A percentile compares a stretch with the other conserved stretches of the same genome.
phyloP scores from a whole-genome alignment of 2,329 filamentous ascomycete genomes.

The Calonectria pteridis region DNA sequence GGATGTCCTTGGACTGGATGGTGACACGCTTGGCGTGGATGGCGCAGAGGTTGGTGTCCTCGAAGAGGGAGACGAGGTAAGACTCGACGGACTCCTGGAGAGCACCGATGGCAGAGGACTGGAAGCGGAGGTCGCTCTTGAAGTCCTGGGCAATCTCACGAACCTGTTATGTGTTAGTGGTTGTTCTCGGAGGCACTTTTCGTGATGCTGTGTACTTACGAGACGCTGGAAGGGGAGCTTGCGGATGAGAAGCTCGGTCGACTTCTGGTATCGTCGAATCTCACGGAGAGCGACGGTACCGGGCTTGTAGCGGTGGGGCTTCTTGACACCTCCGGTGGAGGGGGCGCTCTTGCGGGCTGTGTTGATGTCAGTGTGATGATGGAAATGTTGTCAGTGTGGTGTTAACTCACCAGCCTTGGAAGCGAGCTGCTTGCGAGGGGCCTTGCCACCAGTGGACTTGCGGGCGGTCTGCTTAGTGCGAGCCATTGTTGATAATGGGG shows the following conservation, averaged over 20 bases:
- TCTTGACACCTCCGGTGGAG: constrained; percentile 97
- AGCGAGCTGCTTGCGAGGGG: constrained; percentile 94
- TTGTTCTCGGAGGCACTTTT: neutral
- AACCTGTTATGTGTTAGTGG: constrained; percentile 60
- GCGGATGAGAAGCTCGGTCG: constrained; percentile 93
- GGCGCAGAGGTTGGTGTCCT: constrained; percentile 98
- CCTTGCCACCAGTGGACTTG: constrained; percentile 86
- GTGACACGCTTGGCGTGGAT: constrained; percentile 99
- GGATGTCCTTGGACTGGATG: constrained; percentile 97
- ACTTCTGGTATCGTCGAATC: constrained; percentile 98
- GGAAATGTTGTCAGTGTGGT: neutral
- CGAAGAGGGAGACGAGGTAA: constrained; percentile 97
- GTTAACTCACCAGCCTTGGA: constrained; percentile 82
- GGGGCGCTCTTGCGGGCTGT: constrained; percentile 92
- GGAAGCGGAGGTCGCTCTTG: constrained; percentile 96
- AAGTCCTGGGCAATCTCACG: constrained; percentile 97
- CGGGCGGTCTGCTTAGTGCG: constrained; percentile 77
- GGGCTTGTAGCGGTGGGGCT: constrained; percentile 91
- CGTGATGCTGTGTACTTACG: constrained; percentile 61
- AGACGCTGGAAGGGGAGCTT: constrained; percentile 98
- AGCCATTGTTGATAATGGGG: constrained; percentile 64
- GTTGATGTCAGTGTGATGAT: constrained; percentile 22
- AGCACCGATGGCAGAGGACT: constrained; percentile 96
- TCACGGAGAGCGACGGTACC: constrained; percentile 98
- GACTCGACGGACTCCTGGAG: constrained; percentile 99